Percentiles rank a stretch among this genome's conserved stretches.
phyloP scores from a whole-genome alignment of 305 asterid genomes.

The Fraxinus albicans region DNA sequence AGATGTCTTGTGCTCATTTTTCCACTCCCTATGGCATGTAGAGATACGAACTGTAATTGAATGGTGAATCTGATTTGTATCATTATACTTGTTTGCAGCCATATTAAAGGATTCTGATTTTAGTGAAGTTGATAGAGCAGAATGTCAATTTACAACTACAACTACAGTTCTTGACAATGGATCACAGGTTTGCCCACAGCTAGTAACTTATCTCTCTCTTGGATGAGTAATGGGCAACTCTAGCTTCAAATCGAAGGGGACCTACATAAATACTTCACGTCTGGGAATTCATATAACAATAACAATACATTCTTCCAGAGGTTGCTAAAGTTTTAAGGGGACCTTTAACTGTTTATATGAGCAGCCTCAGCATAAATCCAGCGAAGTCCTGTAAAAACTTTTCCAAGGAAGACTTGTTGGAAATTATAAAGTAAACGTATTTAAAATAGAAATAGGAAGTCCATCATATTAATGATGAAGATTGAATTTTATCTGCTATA shows the following conservation, averaged over 20 bases:
- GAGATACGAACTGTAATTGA: not conserved
- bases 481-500: not conserved
- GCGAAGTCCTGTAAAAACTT: not conserved
- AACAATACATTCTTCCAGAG: not conserved
- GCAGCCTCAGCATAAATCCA: not conserved
- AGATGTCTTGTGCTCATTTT: conserved; percentile 1
- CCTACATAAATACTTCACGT: not conserved
- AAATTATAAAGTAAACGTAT: not conserved
- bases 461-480: not conserved
- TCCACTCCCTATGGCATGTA: not conserved
- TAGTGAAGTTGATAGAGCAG: conserved; percentile 88
- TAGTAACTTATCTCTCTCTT: conserved; percentile 1
- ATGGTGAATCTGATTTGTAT: conserved; percentile 3
- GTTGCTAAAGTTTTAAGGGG: not conserved
- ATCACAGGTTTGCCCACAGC: conserved; percentile 68
- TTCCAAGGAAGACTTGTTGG: not conserved
- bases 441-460: not conserved
- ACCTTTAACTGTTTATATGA: not conserved
- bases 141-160: conserved; percentile 90
- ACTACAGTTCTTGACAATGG: conserved; percentile 88
- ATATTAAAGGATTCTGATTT: conserved; percentile 88
- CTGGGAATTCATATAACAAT: not conserved
- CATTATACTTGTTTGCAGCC: conserved; percentile 55
- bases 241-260: not conserved
- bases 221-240: not conserved